Conservation (phyloP, 345 rosid genomes). For the Populus simonii region DNA sequence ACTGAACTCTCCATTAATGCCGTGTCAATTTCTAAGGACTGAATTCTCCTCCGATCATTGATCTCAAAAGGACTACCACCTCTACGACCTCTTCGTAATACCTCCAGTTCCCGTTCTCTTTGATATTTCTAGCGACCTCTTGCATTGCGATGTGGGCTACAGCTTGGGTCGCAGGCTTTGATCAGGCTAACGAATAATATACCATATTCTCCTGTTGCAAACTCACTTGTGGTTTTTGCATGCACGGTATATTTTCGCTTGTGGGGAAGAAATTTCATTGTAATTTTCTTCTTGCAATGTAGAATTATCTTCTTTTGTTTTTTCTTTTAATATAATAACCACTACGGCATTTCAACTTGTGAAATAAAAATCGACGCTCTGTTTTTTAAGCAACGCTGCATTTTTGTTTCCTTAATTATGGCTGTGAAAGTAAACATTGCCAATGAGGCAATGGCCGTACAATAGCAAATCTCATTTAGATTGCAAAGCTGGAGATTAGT, state of each 20-base stretch:
- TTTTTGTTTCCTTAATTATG: not conserved
- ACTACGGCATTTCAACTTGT: not conserved
- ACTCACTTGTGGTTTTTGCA: not conserved
- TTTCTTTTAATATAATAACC: not conserved
- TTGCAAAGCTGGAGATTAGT: not conserved
- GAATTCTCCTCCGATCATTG: constrained; percentile 45
- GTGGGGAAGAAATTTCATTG: not conserved
- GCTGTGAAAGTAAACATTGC: not conserved
- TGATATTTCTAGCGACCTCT: not conserved
- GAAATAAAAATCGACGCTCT: not conserved
- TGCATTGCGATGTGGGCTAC: not conserved
- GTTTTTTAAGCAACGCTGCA: not conserved
- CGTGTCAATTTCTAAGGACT: constrained; percentile 41
- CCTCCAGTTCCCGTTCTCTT: not conserved
- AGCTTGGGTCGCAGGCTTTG: not conserved
- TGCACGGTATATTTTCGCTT: not conserved
- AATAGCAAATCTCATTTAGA: not conserved
- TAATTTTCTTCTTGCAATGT: not conserved
- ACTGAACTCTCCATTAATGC: constrained; percentile 34
- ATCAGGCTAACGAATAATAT: not conserved
- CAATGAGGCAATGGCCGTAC: not conserved
- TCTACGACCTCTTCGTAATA: constrained; percentile 46
- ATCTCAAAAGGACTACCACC: constrained; percentile 44
- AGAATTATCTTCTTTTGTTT: not conserved
- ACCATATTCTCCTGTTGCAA: not conserved